Evolutionary conservation across 2,329 filamentous ascomycete species (phyloP).

Genomic region (Diplodia corticola): DNA sequence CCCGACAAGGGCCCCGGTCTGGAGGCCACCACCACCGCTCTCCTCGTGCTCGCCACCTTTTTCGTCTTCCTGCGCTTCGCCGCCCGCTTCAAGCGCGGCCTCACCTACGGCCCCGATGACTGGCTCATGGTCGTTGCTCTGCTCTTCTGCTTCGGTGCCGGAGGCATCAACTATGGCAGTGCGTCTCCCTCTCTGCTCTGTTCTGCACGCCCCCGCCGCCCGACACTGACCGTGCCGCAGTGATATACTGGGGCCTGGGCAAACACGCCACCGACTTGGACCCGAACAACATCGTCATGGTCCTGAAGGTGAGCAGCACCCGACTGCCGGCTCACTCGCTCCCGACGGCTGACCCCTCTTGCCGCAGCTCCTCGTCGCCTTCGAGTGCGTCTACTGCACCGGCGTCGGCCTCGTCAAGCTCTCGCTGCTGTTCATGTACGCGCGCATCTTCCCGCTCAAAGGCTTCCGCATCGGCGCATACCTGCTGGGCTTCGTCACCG

Average conservation of each 20-base stretch:
- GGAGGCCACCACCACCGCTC: conserved; percentile 7
- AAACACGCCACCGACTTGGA: conserved; percentile 24
- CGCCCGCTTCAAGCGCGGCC: conserved; percentile 5
- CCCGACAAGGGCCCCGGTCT: conserved; percentile 16
- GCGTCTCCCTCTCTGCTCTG: neutral
- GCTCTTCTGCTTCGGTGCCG: conserved; percentile 16
- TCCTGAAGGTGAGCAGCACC: conserved; percentile 3
- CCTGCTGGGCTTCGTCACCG: conserved; percentile 45
- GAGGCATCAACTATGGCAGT: conserved; percentile 17
- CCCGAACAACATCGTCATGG: conserved; percentile 18
- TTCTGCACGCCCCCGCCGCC: too few relatives aligned
- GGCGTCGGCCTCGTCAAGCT: conserved; percentile 54
- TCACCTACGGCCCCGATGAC: conserved; percentile 35
- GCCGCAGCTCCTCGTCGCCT: conserved; percentile 50
- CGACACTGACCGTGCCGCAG: conserved; percentile 9
- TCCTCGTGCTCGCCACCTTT: conserved; percentile 19
- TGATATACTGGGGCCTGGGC: conserved; percentile 28
- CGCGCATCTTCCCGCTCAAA: conserved; percentile 52
- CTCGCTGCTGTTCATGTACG: conserved; percentile 55
- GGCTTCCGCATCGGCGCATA: conserved; percentile 48
- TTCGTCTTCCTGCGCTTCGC: conserved; percentile 16
- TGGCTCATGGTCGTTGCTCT: conserved; percentile 32
- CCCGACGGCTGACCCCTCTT: neutral
- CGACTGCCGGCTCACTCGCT: neutral
- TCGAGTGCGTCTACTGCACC: conserved; percentile 51